phyloP scores from a whole-genome alignment of 352 stramenopile species.

The Hyaloperonospora arabidopsidis region DNA sequence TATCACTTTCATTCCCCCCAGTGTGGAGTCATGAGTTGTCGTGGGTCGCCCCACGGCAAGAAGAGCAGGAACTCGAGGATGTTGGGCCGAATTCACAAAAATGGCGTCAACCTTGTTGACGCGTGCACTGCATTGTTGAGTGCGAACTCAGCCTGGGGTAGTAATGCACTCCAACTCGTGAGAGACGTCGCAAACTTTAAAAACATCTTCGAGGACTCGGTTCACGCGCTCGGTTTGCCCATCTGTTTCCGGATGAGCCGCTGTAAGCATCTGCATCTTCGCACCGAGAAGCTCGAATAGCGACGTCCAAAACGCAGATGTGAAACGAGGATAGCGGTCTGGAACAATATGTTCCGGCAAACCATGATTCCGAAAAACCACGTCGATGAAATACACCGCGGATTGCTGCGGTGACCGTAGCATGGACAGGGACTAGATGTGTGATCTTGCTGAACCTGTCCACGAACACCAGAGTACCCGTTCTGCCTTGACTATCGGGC shows the following conservation, averaged over 20 bases:
- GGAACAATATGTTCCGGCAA: background rate
- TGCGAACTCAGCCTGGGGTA: background rate
- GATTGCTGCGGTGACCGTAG: background rate
- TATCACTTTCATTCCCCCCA: background rate
- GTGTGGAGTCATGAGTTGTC: background rate
- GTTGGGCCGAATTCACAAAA: background rate
- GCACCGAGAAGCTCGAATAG: background rate
- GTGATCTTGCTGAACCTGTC: slow-evolving; percentile 3
- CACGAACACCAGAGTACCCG: background rate
- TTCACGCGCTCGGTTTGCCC: slow-evolving; percentile 2
- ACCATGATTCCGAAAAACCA: background rate
- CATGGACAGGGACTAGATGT: background rate
- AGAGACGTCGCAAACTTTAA: background rate
- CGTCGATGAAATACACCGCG: background rate
- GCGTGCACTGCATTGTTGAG: background rate
- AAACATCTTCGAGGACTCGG: background rate
- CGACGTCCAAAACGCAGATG: background rate
- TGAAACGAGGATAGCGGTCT: slow-evolving; percentile 1
- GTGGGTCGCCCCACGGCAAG: background rate
- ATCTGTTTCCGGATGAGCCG: slow-evolving; percentile 5
- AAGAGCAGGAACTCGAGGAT: background rate
- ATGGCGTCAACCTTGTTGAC: background rate
- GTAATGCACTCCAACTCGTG: background rate
- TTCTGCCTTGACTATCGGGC: background rate
- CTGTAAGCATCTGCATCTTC: background rate